A percentile compares a stretch with the other conserved stretches of the same genome.
phyloP scores from a whole-genome alignment of 176 grass and related monocot species.

The Oryza meyeriana region DNA sequence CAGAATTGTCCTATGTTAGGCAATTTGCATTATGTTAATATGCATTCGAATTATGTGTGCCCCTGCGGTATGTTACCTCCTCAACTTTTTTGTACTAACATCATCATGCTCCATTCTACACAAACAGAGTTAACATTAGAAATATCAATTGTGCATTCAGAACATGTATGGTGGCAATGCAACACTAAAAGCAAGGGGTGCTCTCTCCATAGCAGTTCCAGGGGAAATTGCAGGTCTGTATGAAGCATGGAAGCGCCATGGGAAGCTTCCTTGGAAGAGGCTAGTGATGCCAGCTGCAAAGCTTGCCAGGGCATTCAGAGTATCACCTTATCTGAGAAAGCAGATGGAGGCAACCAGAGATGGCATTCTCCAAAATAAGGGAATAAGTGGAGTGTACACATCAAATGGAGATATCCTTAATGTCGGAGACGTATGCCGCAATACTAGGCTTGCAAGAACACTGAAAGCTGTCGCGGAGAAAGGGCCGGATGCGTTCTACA shows the following conservation, averaged over 20 bases:
- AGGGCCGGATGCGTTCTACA: constrained; percentile 65
- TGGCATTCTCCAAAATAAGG: constrained; percentile 59
- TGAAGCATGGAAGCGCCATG: constrained; percentile 71
- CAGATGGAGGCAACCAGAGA: constrained; percentile 62
- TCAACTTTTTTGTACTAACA: neutral
- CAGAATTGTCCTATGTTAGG: neutral
- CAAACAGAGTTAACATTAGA: neutral
- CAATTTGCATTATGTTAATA: neutral
- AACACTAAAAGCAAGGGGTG: constrained; percentile 58
- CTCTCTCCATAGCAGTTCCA: constrained; percentile 75
- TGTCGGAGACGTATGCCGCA: constrained; percentile 61
- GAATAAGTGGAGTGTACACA: constrained; percentile 52
- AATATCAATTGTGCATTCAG: constrained; percentile 30
- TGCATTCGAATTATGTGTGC: neutral
- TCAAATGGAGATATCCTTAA: constrained; percentile 53
- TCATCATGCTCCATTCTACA: neutral
- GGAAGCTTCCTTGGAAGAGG: constrained; percentile 73
- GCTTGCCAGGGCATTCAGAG: constrained; percentile 56
- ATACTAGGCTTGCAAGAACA: constrained; percentile 49
- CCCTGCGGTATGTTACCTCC: neutral
- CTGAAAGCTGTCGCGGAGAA: constrained; percentile 42
- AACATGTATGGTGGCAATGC: constrained; percentile 78
- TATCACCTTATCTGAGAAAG: constrained; percentile 79
- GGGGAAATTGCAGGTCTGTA: constrained; percentile 72
- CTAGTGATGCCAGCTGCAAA: constrained; percentile 57